A percentile compares a stretch with the other conserved stretches of the same genome.
Evolutionary conservation across 805 yeast species (phyloP).

Genomic region (Candida ovalis): DNA sequence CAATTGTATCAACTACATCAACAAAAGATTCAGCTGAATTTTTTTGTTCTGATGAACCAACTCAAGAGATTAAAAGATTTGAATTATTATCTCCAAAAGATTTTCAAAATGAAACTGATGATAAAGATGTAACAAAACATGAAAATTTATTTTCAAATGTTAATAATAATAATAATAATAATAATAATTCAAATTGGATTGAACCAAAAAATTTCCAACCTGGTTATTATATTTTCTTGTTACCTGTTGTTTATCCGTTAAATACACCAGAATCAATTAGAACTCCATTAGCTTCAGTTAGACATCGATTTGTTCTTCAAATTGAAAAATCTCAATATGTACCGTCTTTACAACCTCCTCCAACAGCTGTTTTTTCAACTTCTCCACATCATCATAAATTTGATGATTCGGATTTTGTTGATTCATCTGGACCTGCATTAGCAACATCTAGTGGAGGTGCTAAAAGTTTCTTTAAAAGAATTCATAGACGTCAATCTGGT

Average conservation of each 20-base stretch:
- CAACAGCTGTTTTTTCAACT: constrained; percentile 31
- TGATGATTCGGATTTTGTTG: constrained; percentile 2
- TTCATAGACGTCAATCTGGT: constrained; percentile 14
- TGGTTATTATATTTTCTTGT: constrained; percentile 65
- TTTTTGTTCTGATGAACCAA: constrained; percentile 20
- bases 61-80: constrained; percentile 24
- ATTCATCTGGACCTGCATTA: constrained; percentile 3
- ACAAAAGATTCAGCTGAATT: constrained; percentile 11
- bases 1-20: constrained; percentile 7
- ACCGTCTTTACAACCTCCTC: constrained; percentile 30
- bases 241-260: constrained; percentile 61
- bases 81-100: constrained; percentile 23
- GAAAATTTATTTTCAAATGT: constrained; percentile 17
- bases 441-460: constrained; percentile 3
- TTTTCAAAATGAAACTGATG: constrained; percentile 22
- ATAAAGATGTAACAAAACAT: constrained; percentile 11
- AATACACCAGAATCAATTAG: constrained; percentile 58
- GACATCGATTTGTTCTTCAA: constrained; percentile 39
- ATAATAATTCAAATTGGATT: neutral
- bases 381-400: constrained; percentile 27
- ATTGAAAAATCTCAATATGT: constrained; percentile 31
- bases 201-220: constrained; percentile 38
- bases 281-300: constrained; percentile 47
- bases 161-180: too few species aligned
- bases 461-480: constrained; percentile 21